phyloP scores from a whole-genome alignment of 495 filamentous ascomycete species.

The Penicillium bovifimosum region DNA sequence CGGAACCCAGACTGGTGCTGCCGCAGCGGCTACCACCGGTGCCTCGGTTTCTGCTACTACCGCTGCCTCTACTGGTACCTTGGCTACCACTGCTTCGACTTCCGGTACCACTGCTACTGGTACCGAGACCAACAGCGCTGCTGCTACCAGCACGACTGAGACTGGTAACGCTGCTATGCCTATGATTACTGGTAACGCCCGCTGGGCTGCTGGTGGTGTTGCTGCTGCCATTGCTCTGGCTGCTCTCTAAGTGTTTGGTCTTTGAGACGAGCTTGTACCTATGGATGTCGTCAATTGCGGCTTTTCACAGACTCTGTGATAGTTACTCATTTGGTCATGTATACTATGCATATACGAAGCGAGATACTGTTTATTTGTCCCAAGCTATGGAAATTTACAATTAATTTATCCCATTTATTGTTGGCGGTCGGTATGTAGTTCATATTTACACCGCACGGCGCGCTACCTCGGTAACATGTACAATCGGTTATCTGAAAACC shows the following conservation, averaged over 20 bases:
- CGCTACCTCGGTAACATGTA: not conserved
- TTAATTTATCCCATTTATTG: not conserved
- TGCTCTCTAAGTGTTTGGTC: not conserved
- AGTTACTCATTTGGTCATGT: not conserved
- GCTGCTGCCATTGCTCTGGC: constrained; percentile 8
- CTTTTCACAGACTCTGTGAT: not conserved
- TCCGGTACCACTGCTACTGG: not conserved
- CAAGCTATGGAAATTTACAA: not conserved
- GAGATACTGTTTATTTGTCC: not conserved
- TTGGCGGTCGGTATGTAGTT: not conserved
- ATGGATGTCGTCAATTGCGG: not conserved
- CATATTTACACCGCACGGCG: not conserved
- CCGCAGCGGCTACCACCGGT: constrained; percentile 2
- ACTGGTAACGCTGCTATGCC: constrained; percentile 14
- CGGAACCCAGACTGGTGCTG: constrained; percentile 2
- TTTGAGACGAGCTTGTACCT: not conserved
- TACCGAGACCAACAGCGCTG: constrained; percentile 1
- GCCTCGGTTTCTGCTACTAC: constrained; percentile 10
- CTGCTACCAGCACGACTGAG: constrained; percentile 3
- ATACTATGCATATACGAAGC: not conserved
- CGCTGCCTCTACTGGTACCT: constrained; percentile 1
- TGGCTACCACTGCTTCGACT: constrained; percentile 1
- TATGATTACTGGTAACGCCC: constrained; percentile 12
- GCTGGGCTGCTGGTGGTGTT: constrained; percentile 15
- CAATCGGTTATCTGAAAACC: not conserved